Evolutionary conservation across 257 asterid species (phyloP), one percentile per base, ranked within the genome.

Genomic region (Leptodermis oblonga): DNA sequence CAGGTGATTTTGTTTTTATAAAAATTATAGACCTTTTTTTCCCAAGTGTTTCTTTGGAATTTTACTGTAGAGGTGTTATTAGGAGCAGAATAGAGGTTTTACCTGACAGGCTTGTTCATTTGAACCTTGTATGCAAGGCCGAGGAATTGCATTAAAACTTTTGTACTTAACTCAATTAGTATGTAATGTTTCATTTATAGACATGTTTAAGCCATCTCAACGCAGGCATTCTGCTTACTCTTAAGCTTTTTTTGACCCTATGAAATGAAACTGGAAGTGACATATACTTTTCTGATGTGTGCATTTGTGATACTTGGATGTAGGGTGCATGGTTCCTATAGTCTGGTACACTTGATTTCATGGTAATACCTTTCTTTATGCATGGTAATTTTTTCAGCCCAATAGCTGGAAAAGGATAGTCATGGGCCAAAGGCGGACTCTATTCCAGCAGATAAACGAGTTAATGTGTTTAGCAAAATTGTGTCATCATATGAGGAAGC

Each of bases 401-500:
- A 91, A 84, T 97, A 94, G 54, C 78, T 89, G 81, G 99, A 94
- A 88, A 91, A 86, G 82, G 96, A 94, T 76, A 75, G 86, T 67
- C 84, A 70, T 78, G 95, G 96, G 46, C 80, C 97, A 68, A 81
- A 86, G 69, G 92, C 95, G 67, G 93, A 91, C 77, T 81, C 96
- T 25, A 77, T 89, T 67, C 83, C 89, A 10, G 81, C 89, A 12
- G 99, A 94, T 85, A 94, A 94, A 82, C 86, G 82, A 49, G 79
- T 91, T 64, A 85, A 68, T 69, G 67, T 89, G 53, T 94, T 81
- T 82, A 97, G 92, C 93, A 94, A 89, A 84, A 87, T 86, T 68
- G 92, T 89, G 88, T 83, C 96, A 55, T 96, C 99, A 67, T 94
- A 91, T 74, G 87, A 76, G 68, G 99, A 91, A 71, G 96, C 97